A percentile compares a stretch with the other conserved stretches of the same genome.
Conservation (phyloP, 176 grass and related monocot species). For the Carex myosuroides region DNA sequence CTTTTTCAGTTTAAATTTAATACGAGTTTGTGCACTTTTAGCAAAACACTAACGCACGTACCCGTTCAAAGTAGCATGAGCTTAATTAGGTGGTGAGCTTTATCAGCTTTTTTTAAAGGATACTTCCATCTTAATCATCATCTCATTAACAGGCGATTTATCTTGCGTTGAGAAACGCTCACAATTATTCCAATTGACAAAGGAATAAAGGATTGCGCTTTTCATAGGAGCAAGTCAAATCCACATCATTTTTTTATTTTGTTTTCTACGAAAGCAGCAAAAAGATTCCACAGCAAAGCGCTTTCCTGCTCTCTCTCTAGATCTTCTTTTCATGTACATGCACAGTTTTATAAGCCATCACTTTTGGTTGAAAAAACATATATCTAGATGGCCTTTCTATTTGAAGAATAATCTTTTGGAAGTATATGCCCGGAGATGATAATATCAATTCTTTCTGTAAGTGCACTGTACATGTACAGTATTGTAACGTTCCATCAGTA, state of each 20-base stretch:
- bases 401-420: conserved; percentile 28
- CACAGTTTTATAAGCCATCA: conserved; percentile 22
- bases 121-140: conserved; percentile 24
- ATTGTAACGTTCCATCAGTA: too few relatives aligned
- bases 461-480: conserved; percentile 3
- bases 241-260: conserved; percentile 24
- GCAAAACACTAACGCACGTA: not conserved
- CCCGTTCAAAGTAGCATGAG: conserved; percentile 8
- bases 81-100: conserved; percentile 4
- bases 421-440: conserved; percentile 1
- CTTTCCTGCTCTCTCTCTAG: not conserved
- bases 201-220: conserved; percentile 16
- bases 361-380: conserved; percentile 23
- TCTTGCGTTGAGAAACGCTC: conserved; percentile 3
- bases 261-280: conserved; percentile 23
- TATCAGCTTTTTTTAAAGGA: conserved; percentile 24
- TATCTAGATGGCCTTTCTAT: conserved; percentile 9
- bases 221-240: conserved; percentile 39
- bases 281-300: conserved; percentile 19
- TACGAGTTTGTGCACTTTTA: not conserved
- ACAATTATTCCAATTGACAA: conserved; percentile 22
- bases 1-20: conserved; percentile 12
- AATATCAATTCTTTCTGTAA: not conserved
- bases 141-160: conserved; percentile 14
- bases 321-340: conserved; percentile 24